Evolutionary conservation across 148 eudicot species (phyloP).

Genomic region (Persicaria maculosa): DNA sequence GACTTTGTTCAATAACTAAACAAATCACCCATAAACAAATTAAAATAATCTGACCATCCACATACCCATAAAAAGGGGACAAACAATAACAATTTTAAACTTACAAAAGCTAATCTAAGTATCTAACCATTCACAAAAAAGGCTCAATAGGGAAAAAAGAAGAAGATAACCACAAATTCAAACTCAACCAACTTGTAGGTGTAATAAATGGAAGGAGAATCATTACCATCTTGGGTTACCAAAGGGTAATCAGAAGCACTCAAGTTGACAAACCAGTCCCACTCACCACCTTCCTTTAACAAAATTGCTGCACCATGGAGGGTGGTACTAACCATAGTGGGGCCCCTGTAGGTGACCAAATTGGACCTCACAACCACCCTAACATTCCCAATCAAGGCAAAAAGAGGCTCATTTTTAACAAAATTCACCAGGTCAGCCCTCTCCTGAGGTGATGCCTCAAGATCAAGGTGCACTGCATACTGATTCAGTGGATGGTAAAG

Average conservation of each 20-base stretch:
- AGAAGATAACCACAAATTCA: no score
- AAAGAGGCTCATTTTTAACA: conserved; percentile 41
- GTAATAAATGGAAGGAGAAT: no score
- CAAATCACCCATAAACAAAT: no score
- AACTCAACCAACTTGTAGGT: no score
- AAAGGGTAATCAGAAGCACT: conserved; percentile 88
- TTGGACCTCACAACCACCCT: conserved; percentile 50
- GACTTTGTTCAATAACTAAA: no score
- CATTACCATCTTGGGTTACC: conserved; percentile 68
- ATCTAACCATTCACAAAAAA: no score
- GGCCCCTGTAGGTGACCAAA: conserved; percentile 79
- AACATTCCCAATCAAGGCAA: conserved; percentile 61
- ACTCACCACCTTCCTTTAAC: conserved; percentile 45
- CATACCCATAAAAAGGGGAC: no score
- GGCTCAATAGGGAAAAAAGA: no score
- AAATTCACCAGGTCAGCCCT: conserved; percentile 47
- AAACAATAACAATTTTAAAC: no score
- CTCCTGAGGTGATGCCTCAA: conserved; percentile 52
- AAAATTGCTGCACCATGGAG: conserved; percentile 74
- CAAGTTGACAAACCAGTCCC: conserved; percentile 78
- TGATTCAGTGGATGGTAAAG: conserved; percentile 65
- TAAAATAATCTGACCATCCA: no score
- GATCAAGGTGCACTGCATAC: conserved; percentile 64
- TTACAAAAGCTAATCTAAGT: no score
- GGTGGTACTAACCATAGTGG: conserved; percentile 69